Base-by-base conservation (phyloP, 148 eudicot species). In the Cornus controversa region DNA sequence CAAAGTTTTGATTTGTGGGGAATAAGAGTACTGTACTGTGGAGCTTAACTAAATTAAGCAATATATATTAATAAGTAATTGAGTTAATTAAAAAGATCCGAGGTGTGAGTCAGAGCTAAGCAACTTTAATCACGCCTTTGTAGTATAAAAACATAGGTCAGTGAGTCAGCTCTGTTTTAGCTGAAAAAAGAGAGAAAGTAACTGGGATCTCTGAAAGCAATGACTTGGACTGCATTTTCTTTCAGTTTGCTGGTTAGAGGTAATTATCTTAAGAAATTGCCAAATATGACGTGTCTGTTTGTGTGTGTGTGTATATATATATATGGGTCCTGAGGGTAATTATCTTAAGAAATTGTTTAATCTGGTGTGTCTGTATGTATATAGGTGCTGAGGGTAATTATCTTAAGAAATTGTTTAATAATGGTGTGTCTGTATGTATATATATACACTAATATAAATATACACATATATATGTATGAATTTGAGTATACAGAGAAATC, bases 121-220 rank as follows among this genome's bases (percentile, higher is more conserved):
- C 60, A 26, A 65, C 78, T 66, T 66, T 75, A 75, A 66, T 75
- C 78, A 75, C 11, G 69, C 78, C 67, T 75, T 75, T 42, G 70
- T n/a, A 65, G 70, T 64, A 24, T 14, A 11, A 20, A 23, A 23
- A 50, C 57, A 16, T 23, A 10, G 25, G 68, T 74, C 53, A 24
- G 77, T 14, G 77, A 15, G 23, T 74, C 57, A 15, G 47, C 14
- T 60, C 25, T 18, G 23, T 74, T 45, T 37, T 62, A 23, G 23
- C 54, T 13, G 36, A 37, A 74, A 74, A 37, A 62, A 25, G 11
- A 58, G 36, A 34, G n/a, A 60, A 25, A 29, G 42, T n/a, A 60
- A 60, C 67, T 73, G 29, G 34, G 76, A 34, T 73, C 31, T 34
- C 67, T 73, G 53, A 20, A 40, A 10, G 75, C 45, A 26, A 54